Conservation (phyloP, 78 protist species). For the Emiliania huxleyi region DNA sequence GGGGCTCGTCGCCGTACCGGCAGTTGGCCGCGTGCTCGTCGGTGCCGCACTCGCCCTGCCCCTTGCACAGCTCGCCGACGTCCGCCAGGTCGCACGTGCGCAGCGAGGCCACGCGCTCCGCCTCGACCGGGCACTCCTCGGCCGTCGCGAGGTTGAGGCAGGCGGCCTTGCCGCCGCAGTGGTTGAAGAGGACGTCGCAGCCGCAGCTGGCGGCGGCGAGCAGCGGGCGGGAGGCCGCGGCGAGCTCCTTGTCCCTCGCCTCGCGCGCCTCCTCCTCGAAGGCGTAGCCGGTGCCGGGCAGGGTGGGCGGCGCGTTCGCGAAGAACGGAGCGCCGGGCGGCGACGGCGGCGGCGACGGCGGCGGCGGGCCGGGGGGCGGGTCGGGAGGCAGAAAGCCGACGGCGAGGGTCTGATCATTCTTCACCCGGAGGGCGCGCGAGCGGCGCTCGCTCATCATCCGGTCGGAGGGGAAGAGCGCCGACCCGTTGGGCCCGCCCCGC, state of each 20-base stretch:
- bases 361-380: neutral
- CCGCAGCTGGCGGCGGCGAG: neutral
- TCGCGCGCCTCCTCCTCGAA: neutral
- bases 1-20: neutral
- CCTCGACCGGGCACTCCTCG: neutral
- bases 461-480: no score
- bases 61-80: neutral
- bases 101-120: neutral
- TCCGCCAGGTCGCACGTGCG: neutral
- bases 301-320: neutral
- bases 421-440: no score
- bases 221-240: neutral
- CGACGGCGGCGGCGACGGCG: neutral
- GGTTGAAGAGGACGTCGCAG: neutral
- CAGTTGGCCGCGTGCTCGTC: neutral
- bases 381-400: no score
- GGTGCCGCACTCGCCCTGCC: neutral
- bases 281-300: neutral
- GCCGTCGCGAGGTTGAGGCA: neutral
- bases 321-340: neutral
- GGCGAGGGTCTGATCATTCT: no score
- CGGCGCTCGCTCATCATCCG: no score
- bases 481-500: neutral
- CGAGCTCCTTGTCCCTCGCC: neutral
- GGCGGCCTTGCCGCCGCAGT: neutral